Conservation (phyloP, 495 filamentous ascomycete genomes). For the Penicillium bialowiezense region DNA sequence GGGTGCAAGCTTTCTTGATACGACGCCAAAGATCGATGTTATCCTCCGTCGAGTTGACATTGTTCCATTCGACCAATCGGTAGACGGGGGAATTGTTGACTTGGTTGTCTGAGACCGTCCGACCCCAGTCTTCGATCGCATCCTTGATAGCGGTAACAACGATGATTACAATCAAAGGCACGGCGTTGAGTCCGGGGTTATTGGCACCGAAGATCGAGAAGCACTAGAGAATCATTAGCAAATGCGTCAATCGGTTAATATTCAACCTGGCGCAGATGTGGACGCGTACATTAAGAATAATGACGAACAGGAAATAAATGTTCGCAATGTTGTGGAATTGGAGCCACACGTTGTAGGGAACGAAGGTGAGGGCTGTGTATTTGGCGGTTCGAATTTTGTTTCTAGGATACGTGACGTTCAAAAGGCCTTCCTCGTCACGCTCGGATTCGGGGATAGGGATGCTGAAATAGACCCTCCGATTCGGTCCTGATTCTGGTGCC, state of each 20-base stretch:
- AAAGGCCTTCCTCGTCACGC: constrained; percentile 78
- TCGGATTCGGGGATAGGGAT: constrained; percentile 72
- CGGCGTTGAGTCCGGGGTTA: constrained; percentile 85
- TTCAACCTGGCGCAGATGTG: background rate
- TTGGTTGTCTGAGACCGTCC: constrained; percentile 88
- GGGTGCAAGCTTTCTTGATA: constrained; percentile 85
- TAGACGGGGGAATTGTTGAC: constrained; percentile 97
- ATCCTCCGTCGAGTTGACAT: constrained; percentile 90
- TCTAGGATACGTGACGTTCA: constrained; percentile 65
- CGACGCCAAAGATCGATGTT: constrained; percentile 82
- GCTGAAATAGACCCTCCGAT: constrained; percentile 79
- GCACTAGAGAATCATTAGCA: constrained; percentile 55
- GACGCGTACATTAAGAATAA: constrained; percentile 82
- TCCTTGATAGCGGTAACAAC: constrained; percentile 89
- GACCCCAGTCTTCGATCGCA: constrained; percentile 94
- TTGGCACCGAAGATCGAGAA: constrained; percentile 93
- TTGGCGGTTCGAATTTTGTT: constrained; percentile 99
- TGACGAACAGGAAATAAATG: constrained; percentile 95
- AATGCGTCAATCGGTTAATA: background rate
- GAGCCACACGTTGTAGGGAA: constrained; percentile 96
- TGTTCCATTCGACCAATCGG: constrained; percentile 80
- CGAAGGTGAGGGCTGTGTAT: constrained; percentile 91
- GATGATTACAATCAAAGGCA: constrained; percentile 94
- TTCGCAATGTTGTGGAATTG: constrained; percentile 99
- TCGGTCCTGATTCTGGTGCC: constrained; percentile 22